Base-by-base conservation (phyloP, 306 rosid species). In the Oxytropis ochrocephala region DNA sequence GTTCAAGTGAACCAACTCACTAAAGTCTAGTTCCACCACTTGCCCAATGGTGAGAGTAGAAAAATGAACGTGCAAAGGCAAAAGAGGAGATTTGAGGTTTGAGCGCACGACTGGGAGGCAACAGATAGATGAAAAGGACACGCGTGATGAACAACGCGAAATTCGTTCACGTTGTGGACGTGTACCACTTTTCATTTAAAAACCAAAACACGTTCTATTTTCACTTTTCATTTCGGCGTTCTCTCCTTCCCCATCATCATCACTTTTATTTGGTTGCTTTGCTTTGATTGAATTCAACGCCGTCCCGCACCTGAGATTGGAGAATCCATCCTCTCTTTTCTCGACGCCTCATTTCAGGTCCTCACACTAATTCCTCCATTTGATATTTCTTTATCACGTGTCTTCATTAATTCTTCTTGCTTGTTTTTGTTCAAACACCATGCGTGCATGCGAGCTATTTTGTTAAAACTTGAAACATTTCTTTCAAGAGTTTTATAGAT, bases 101-200 rank as follows among this genome's bases (percentile, higher is more conserved):
- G 7, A 55, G 46, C 57, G 44, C 4, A 12, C 13, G 44, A 63
- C 43, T 57, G 64, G 51, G 74, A 14, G 41, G 43, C 54, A 72
- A 72, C 58, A 51, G 42, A 73, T 79, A 44, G 43, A 64, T 33
- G 18, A 16, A 14, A 21, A 10, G 9, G 64, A 72, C 94, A 79
- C 88, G 85, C 58, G 90, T 80, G 78, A 44, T 6, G 10, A 57
- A 36, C 9, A 54, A 2, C 87, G 56, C 11, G 8, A 73, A 77
- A 72, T 41, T 79, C 72, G 86, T 63, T 56, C 24, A 0, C 6
- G 48, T 65, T 21, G 33, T 32, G 44, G 13, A 58, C 65, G 30
- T 59, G 47, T 9, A 38, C 0, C 16, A 36, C 17, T 32, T 29
- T 64, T 48, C 48, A 53, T 77, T 76, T 81, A 52, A 42, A 80